Evolutionary conservation across 1,139 yeast genomes (phyloP), one percentile per base, ranked within the genome.

Genomic region (Kluyveromyces marxianus): DNA sequence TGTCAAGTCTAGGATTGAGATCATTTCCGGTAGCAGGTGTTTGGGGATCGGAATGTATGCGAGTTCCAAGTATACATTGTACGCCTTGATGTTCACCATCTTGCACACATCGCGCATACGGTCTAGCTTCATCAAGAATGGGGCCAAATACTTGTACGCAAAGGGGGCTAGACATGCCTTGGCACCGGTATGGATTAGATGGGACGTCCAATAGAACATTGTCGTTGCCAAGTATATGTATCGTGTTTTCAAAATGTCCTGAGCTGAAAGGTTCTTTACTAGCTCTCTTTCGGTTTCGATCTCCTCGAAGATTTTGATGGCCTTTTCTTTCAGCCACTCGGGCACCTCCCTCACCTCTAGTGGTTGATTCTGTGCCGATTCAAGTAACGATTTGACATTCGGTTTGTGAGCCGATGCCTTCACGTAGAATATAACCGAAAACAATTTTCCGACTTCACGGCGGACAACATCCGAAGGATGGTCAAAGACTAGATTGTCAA

Each of bases 391-490:
- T 2, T 66, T 66, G 8, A 75, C 72, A 45, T 69, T 70, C 0
- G 69, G 60, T 47, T 69, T 67, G 0, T 82, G 72, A 36, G 78
- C 81, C 33, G 71, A 69, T 44, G 78, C 76, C 50, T 77, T 74
- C 21, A 75, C 69, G 50, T 75, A 72, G 6, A 83, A 72, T 25
- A 83, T 58, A 3, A 75, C 75, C 3, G 82, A 76, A 48, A 89
- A 63, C 28, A 84, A 69, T 3, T 79, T 71, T 0, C 94, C 95
- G 48, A 86, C 71, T 47, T 83, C 83, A 28, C 76, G 79, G 34
- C 97, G 74, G 3, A 89, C 89, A 10, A 79, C 79, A 49, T 82
- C 85, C 57, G 86, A 84, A n/a, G 83, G 82, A 59, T 85, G 88
- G 3, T 75, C 76, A 48, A 79, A 60, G 21, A 69, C 54, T 25